A percentile compares a stretch with the other conserved stretches of the same genome.
Evolutionary conservation across 176 grass and related monocot genomes (phyloP).

Genomic region (Oryza punctata): DNA sequence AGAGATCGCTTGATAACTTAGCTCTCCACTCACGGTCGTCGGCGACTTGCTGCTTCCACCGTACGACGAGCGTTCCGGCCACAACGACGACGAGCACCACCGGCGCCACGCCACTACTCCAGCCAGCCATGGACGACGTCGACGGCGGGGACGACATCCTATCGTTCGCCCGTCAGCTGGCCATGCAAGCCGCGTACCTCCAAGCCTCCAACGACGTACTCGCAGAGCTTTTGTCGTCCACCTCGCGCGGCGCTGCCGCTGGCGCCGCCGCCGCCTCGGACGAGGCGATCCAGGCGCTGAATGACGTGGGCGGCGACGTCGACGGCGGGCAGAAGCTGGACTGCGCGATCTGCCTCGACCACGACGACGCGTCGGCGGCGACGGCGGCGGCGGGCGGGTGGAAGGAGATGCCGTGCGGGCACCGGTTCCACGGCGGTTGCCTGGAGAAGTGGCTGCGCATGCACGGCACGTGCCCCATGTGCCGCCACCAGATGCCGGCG

Average conservation of each 20-base stretch:
- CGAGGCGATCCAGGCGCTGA: background rate
- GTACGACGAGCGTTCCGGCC: too few relatives aligned
- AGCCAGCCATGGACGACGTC: too few relatives aligned
- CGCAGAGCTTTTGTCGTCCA: too few relatives aligned
- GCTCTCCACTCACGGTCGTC: too few relatives aligned
- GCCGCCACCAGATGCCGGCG: background rate
- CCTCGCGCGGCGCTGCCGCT: too few relatives aligned
- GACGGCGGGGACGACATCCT: background rate
- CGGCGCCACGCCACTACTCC: too few relatives aligned
- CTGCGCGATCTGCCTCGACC: background rate
- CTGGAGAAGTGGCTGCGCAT: conserved; percentile 31
- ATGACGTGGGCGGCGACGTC: background rate
- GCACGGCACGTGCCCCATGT: background rate
- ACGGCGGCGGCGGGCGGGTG: background rate
- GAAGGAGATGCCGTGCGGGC: conserved; percentile 87
- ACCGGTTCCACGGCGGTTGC: conserved; percentile 77
- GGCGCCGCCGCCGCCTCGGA: background rate
- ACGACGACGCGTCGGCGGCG: background rate
- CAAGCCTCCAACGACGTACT: too few relatives aligned
- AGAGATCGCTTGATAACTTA: too few relatives aligned
- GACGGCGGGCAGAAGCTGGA: background rate
- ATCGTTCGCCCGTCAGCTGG: background rate
- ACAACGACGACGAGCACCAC: too few relatives aligned
- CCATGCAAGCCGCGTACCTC: background rate
- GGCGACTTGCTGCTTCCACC: too few relatives aligned